Base-by-base conservation (phyloP, 768 basidiomycete genomes). In the Tricholomella constricta region DNA sequence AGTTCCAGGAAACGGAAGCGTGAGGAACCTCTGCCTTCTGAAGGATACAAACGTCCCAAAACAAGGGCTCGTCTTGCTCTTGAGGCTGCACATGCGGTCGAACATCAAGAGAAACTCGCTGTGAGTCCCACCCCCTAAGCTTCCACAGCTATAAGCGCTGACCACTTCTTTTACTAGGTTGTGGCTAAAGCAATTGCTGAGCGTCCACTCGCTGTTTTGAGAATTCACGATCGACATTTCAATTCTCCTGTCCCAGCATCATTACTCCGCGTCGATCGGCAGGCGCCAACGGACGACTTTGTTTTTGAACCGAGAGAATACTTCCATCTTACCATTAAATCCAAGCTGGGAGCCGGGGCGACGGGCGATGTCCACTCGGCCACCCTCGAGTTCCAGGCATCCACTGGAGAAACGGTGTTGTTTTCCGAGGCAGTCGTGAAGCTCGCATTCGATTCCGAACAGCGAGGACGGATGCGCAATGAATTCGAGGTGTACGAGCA, bases 341-440 rank as follows among this genome's bases (percentile, higher is more conserved):
- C 62, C 11, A 44, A 57, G 26, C 42, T 59, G 10, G 55, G 38
- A 6, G 6, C 44, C 1, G 62, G 61, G 6, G 52, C 62, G 11
- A 64, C 56, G n/a, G 58, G 59, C 2, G 48, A 57, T n/a, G 46
- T 51, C 9, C 62, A 64, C 37, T 29, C 31, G 5, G 62, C 52
- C 10, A 60, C 37, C 1, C 26, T 62, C 17, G 43, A 57, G 15
- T 26, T 60, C 11, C 15, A 36, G 2, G 27, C 17, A 3, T 6
- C 27, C 15, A 38, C 48, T 32, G 58, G 47, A 15, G 31, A 42
- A 25, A 48, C 26, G 15, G 3, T 43, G 12, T 38, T 23, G 3
- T 32, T 51, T 26, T 25, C 22, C 2, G 19, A 55, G 11, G 40
- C 52, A 5, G 57, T 55, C 2, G 52, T 61, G 20, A 63, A 63